These are phyloP conservation scores for Xerocomus nothofagi DNA, from an alignment of 1,284 basidiomycete species.

Conservation along the genomic window DNA sequence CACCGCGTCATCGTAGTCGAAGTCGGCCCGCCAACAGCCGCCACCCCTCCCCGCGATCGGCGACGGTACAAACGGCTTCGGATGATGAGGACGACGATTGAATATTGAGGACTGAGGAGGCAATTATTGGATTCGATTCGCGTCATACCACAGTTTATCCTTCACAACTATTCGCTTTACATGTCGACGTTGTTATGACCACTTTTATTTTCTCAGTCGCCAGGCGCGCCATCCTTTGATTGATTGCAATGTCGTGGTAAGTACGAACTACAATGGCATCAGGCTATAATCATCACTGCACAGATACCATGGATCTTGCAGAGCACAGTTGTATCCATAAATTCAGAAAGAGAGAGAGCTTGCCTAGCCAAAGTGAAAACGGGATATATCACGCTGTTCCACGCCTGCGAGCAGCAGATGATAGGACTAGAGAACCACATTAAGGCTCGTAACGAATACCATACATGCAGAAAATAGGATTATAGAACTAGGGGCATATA, in stretches of 20 bases:
- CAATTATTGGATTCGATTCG: constrained; percentile 4
- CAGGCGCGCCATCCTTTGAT: neutral
- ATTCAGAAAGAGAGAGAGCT: neutral
- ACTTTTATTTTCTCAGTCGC: neutral
- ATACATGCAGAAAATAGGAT: neutral
- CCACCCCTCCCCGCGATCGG: constrained; percentile 20
- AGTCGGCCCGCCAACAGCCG: constrained; percentile 18
- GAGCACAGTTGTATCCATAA: neutral
- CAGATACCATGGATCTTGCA: neutral
- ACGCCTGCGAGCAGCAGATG: neutral
- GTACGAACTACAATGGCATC: neutral
- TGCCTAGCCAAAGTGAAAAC: neutral
- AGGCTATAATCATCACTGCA: neutral
- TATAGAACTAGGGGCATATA: neutral
- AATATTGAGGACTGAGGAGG: neutral
- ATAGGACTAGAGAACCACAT: neutral
- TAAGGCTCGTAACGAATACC: neutral
- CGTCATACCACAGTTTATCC: constrained; percentile 25
- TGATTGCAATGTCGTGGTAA: neutral
- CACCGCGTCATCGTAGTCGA: constrained; percentile 19
- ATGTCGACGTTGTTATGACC: neutral
- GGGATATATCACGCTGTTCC: neutral
- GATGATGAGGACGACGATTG: constrained; percentile 21
- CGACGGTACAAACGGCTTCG: constrained; percentile 11
- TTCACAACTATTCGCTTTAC: constrained; percentile 26